phyloP scores from a whole-genome alignment of 305 asterid genomes.

The Solanum hybrid region DNA sequence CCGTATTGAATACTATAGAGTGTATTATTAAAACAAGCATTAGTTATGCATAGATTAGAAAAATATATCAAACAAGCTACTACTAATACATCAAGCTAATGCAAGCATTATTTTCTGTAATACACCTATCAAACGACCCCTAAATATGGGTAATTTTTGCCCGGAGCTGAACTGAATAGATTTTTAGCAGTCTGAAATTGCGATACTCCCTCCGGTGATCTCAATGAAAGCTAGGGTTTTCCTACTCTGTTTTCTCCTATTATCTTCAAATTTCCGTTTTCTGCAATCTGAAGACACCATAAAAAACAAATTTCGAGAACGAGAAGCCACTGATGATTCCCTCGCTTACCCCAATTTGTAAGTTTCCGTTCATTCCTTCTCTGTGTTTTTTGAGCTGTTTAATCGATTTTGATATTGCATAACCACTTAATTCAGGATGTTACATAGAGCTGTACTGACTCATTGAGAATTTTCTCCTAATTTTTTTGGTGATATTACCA shows the following conservation, averaged over 20 bases:
- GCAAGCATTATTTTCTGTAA: too few relatives aligned
- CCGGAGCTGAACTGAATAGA: not conserved
- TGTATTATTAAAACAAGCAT: too few relatives aligned
- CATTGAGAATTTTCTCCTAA: not conserved
- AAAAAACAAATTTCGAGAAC: constrained; percentile 74
- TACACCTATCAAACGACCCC: too few relatives aligned
- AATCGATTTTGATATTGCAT: not conserved
- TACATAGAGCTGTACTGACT: not conserved
- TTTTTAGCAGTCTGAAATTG: not conserved
- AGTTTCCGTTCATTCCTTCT: not conserved
- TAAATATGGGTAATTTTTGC: not conserved
- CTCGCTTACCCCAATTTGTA: constrained; percentile 85
- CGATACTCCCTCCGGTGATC: not conserved
- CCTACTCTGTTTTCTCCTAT: constrained; percentile 33
- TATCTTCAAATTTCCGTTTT: constrained; percentile 44
- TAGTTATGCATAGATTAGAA: too few relatives aligned
- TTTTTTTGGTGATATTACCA: not conserved
- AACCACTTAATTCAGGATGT: not conserved
- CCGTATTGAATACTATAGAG: too few relatives aligned
- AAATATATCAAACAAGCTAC: too few relatives aligned
- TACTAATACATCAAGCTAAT: too few relatives aligned
- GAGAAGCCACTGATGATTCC: constrained; percentile 89
- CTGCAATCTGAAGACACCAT: constrained; percentile 53
- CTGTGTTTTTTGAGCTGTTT: not conserved
- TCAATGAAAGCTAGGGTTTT: constrained; percentile 63